Percentiles rank a stretch among this genome's conserved stretches.
These are phyloP conservation scores for Deuterostichococcus epilithicus DNA, from an alignment of 139 green algal genomes.

Conservation along the genomic window DNA sequence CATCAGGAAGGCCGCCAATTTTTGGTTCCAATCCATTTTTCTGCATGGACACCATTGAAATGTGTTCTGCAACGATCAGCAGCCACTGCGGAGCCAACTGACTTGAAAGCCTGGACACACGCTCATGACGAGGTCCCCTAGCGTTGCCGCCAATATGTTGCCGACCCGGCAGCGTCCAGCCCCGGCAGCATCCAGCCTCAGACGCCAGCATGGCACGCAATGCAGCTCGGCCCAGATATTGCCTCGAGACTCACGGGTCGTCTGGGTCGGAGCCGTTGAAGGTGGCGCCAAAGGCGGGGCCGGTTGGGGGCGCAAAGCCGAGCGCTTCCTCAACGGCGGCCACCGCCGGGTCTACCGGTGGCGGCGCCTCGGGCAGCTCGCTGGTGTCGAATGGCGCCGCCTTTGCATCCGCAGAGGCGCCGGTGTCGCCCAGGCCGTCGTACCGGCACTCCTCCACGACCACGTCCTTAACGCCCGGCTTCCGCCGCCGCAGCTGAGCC, in stretches of 20 bases:
- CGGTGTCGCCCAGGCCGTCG: conserved; percentile 5
- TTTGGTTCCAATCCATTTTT: too few relatives aligned
- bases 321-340: not conserved
- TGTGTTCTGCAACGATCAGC: too few relatives aligned
- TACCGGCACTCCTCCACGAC: conserved; percentile 36
- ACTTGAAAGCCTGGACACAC: too few relatives aligned
- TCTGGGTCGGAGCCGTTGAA: conserved; percentile 4
- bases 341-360: not conserved
- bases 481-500: conserved; percentile 30
- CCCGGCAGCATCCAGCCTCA: too few relatives aligned
- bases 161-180: too few relatives aligned
- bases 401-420: not conserved
- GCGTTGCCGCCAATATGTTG: too few relatives aligned
- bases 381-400: not conserved
- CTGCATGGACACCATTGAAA: too few relatives aligned
- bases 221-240: not conserved
- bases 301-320: not conserved
- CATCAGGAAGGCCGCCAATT: too few relatives aligned
- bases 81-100: too few relatives aligned
- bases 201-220: too few relatives aligned
- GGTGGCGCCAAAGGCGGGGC: conserved; percentile 10
- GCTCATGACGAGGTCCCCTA: too few relatives aligned
- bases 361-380: not conserved
- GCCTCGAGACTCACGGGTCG: not conserved
- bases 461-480: conserved; percentile 22